Percentiles rank a stretch among this genome's conserved stretches.
Conservation (phyloP, 768 basidiomycete genomes). For the Panaeolus papilionaceus region DNA sequence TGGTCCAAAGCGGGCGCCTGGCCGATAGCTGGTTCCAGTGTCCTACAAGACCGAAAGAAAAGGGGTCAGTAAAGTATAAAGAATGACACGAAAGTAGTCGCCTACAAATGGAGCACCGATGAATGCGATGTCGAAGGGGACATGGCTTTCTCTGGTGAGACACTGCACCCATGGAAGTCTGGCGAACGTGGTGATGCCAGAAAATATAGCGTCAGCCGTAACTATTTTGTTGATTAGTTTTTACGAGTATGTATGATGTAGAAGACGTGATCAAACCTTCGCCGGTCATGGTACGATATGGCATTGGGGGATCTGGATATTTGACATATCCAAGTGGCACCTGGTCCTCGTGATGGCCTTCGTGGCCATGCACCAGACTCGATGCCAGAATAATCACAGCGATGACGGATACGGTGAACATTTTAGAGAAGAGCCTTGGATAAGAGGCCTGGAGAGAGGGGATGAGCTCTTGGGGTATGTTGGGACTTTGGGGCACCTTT, state of each 20-base stretch:
- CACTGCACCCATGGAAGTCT: constrained; percentile 87
- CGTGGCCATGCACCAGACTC: constrained; percentile 35
- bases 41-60: constrained; percentile 45
- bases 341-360: constrained; percentile 50
- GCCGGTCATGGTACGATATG: constrained; percentile 58
- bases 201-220: constrained; percentile 80
- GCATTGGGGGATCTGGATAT: constrained; percentile 62
- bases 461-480: not conserved
- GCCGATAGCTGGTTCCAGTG: constrained; percentile 78
- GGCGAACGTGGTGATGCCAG: constrained; percentile 86
- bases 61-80: constrained; percentile 1
- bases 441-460: not conserved
- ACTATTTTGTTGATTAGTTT: constrained; percentile 43
- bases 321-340: constrained; percentile 71
- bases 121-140: constrained; percentile 81
- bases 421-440: constrained; percentile 23
- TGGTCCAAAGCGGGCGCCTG: constrained; percentile 87
- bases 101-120: constrained; percentile 80
- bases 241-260: not conserved
- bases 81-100: constrained; percentile 15
- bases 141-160: constrained; percentile 63
- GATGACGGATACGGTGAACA: constrained; percentile 26
- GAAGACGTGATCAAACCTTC: constrained; percentile 50
- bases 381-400: constrained; percentile 32
- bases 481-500: not conserved